A percentile compares a stretch with the other conserved stretches of the same genome.
Evolutionary conservation across 192 early-diverging fungal species (phyloP).

Genomic region (Allomyces arbusculus): DNA sequence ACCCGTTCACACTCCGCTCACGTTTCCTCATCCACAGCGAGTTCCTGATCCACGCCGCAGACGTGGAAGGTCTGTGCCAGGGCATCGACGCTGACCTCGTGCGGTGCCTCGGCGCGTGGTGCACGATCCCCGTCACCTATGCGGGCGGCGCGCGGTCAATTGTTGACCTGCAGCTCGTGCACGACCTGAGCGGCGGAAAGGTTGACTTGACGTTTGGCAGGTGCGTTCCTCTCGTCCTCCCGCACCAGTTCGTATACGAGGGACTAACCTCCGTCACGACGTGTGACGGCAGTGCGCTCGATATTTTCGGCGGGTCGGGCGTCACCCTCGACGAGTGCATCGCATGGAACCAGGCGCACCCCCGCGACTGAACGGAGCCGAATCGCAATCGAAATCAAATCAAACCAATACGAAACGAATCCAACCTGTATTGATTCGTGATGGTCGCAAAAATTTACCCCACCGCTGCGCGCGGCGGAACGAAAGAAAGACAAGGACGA

Average conservation of each 20-base stretch:
- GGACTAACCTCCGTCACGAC: too few relatives aligned
- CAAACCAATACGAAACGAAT: too few relatives aligned
- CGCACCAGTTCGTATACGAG: too few relatives aligned
- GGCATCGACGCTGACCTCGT: conserved; percentile 86
- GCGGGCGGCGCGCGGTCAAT: conserved; percentile 69
- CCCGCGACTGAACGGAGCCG: neutral
- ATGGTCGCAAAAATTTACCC: too few relatives aligned
- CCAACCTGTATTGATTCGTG: too few relatives aligned
- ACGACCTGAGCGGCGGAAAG: conserved; percentile 49
- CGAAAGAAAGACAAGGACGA: too few relatives aligned
- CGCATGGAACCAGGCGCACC: conserved; percentile 33
- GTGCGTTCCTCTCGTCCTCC: conserved; percentile 20
- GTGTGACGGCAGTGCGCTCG: conserved; percentile 78
- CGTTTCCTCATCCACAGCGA: conserved; percentile 25
- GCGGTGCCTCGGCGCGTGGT: conserved; percentile 52
- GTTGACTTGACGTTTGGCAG: conserved; percentile 89
- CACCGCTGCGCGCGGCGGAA: too few relatives aligned
- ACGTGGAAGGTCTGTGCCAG: conserved; percentile 88
- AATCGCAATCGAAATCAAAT: too few relatives aligned
- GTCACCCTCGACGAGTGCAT: conserved; percentile 67
- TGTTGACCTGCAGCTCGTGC: conserved; percentile 57
- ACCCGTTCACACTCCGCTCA: too few relatives aligned
- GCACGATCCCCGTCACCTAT: conserved; percentile 75
- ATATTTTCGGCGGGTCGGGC: conserved; percentile 82
- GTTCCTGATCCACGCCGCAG: conserved; percentile 92